A percentile compares a stretch with the other conserved stretches of the same genome.
These are phyloP conservation scores for Phytophthora tentaculata DNA, from an alignment of 352 stramenopile genomes.

Conservation along the genomic window DNA sequence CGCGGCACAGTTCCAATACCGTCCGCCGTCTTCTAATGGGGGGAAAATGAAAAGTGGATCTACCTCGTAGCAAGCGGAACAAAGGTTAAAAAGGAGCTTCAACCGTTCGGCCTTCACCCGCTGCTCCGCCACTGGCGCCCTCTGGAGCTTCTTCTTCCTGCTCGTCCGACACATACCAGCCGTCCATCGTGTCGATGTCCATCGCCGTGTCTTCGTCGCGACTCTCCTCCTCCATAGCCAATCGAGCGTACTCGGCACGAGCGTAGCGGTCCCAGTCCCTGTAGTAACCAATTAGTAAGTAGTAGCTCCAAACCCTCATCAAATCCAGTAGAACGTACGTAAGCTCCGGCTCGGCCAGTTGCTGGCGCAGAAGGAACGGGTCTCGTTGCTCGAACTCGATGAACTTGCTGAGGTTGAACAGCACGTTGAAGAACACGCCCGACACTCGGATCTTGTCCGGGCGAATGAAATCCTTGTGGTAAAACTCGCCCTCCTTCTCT, in stretches of 20 bases:
- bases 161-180: constrained; percentile 88
- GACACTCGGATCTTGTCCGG: constrained; percentile 91
- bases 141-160: constrained; percentile 72
- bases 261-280: constrained; percentile 98
- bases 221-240: constrained; percentile 97
- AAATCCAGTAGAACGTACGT: constrained; percentile 56
- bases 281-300: constrained; percentile 14
- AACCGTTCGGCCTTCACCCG: constrained; percentile 57
- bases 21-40: constrained; percentile 30
- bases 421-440: constrained; percentile 98
- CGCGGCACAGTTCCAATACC: no score
- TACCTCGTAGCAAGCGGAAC: constrained; percentile 6
- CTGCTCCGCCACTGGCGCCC: constrained; percentile 9
- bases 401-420: constrained; percentile 99
- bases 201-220: constrained; percentile 89
- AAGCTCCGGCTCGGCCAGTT: constrained; percentile 87
- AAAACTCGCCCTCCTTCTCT: constrained; percentile 79
- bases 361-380: constrained; percentile 96
- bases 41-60: constrained; percentile 23
- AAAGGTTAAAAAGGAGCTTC: constrained; percentile 72
- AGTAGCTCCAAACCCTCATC: not conserved
- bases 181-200: constrained; percentile 91
- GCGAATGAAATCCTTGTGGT: constrained; percentile 80
- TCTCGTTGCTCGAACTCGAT: constrained; percentile 99
- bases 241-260: constrained; percentile 95